These are phyloP conservation scores for Candida pseudoglaebosa DNA, from an alignment of 805 yeast species.

Conservation along the genomic window DNA sequence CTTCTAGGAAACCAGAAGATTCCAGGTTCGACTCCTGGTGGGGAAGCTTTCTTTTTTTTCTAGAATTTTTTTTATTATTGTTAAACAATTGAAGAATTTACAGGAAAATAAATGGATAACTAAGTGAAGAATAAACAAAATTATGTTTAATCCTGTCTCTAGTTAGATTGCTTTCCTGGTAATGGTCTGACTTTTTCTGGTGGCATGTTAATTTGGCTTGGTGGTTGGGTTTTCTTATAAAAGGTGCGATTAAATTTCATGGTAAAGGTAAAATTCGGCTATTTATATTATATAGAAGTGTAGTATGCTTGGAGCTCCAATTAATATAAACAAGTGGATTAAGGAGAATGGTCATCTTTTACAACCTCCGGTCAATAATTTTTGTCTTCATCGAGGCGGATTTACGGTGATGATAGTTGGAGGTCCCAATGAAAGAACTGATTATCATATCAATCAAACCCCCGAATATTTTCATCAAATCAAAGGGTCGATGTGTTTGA, in stretches of 20 bases:
- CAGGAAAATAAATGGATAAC: too few relatives aligned
- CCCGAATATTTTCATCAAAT: constrained; percentile 91
- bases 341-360: constrained; percentile 68
- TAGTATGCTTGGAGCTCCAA: constrained; percentile 66
- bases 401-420: constrained; percentile 95
- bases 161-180: too few relatives aligned
- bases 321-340: constrained; percentile 79
- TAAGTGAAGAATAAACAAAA: too few relatives aligned
- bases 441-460: constrained; percentile 88
- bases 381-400: constrained; percentile 85
- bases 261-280: too few relatives aligned
- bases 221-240: too few relatives aligned
- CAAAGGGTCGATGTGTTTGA: constrained; percentile 80
- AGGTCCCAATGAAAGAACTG: constrained; percentile 92
- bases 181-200: too few relatives aligned
- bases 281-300: too few relatives aligned
- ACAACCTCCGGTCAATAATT: constrained; percentile 91
- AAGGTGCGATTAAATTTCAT: neutral
- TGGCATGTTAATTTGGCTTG: too few relatives aligned
- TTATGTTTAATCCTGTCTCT: too few relatives aligned
- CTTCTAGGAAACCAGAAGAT: constrained; percentile 47
- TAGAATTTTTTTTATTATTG: neutral
- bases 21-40: constrained; percentile 53
- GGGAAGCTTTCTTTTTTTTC: constrained; percentile 39
- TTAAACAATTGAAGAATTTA: too few relatives aligned